These are phyloP conservation scores for Microcyclosporella mali DNA, from an alignment of 2,329 filamentous ascomycete species.

Conservation along the genomic window DNA sequence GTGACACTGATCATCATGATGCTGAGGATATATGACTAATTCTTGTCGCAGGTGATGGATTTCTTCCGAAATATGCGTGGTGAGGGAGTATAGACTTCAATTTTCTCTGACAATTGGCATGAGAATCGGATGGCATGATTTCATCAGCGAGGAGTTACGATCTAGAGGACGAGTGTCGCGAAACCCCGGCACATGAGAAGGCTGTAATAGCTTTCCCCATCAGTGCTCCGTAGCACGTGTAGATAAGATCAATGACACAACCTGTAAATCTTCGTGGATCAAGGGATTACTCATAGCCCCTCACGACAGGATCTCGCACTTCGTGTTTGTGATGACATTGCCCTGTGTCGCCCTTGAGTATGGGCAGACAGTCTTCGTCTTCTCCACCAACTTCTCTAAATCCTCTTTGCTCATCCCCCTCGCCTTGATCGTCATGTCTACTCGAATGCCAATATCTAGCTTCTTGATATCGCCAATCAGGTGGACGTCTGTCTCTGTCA, in stretches of 20 bases:
- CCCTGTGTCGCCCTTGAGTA: slow-evolving; percentile 32
- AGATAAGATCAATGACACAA: no score
- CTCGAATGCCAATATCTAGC: slow-evolving; percentile 41
- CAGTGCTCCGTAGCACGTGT: no score
- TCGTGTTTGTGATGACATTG: slow-evolving; percentile 28
- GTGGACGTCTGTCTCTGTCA: slow-evolving; percentile 40
- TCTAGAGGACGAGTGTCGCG: no score
- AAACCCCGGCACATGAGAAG: not conserved
- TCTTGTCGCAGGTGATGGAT: slow-evolving; percentile 56
- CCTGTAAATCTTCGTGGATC: no score
- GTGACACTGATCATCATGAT: no score
- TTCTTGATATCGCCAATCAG: slow-evolving; percentile 42
- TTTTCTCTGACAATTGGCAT: not conserved
- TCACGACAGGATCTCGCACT: slow-evolving; percentile 8
- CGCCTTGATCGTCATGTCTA: slow-evolving; percentile 39
- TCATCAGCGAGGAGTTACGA: no score
- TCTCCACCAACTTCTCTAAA: slow-evolving; percentile 32
- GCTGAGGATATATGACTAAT: no score
- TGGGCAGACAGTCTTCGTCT: slow-evolving; percentile 33
- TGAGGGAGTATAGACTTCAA: slow-evolving; percentile 21
- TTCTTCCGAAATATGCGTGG: slow-evolving; percentile 72
- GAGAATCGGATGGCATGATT: not conserved
- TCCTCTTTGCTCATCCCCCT: slow-evolving; percentile 29
- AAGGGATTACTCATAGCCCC: no score
- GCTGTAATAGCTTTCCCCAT: not conserved